These are phyloP conservation scores for Endoconidiophora polonica DNA, from an alignment of 2,329 filamentous ascomycete genomes.

Conservation along the genomic window DNA sequence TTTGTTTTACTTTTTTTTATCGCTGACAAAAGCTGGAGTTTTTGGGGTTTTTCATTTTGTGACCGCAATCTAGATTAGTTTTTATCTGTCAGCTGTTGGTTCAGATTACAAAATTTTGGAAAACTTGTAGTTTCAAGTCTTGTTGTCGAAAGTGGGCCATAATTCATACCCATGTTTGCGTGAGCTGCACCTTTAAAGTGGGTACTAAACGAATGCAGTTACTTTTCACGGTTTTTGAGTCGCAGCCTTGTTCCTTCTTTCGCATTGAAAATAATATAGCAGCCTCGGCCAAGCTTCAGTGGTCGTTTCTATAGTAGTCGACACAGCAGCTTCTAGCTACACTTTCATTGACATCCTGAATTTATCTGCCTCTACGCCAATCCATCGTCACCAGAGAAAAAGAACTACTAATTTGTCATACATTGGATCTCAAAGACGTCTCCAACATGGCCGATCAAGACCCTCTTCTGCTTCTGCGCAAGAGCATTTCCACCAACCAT, in stretches of 20 bases:
- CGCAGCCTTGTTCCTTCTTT: background rate
- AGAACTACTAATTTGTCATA: background rate
- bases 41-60: constrained; percentile 5
- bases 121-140: no score
- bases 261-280: no score
- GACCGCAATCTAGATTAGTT: constrained; percentile 6
- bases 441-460: constrained; percentile 41
- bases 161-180: background rate
- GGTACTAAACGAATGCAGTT: background rate
- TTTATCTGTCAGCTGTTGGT: background rate
- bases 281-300: background rate
- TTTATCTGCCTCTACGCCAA: no score
- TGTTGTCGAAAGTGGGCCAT: no score
- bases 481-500: constrained; percentile 56
- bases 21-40: constrained; percentile 11
- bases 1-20: constrained; percentile 2
- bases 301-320: no score
- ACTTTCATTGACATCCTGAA: no score
- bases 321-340: background rate
- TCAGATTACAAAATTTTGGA: background rate
- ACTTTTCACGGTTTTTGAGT: background rate
- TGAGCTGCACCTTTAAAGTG: constrained; percentile 8
- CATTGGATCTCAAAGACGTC: background rate
- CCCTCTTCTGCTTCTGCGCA: constrained; percentile 67
- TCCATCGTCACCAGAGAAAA: background rate